Evolutionary conservation across 148 eudicot genomes (phyloP).

Genomic region (Tetragonia tetragonoides): DNA sequence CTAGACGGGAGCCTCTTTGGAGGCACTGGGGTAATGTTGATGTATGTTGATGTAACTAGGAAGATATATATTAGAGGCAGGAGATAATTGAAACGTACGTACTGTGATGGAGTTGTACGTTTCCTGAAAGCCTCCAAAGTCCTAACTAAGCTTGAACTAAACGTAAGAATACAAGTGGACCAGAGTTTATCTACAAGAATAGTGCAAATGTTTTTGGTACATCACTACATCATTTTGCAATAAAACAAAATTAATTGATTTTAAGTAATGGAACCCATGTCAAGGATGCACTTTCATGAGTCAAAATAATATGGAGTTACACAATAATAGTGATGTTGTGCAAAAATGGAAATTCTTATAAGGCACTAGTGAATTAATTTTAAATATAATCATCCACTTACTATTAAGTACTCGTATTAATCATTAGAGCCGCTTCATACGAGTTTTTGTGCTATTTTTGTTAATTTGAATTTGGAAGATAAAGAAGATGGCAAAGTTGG

Average conservation of each 20-base stretch:
- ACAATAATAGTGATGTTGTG: too few species aligned
- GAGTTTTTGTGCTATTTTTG: too few species aligned
- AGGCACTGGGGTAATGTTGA: too few species aligned
- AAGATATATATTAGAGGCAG: neutral
- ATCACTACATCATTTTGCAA: neutral
- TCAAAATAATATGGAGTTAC: too few species aligned
- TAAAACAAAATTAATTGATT: neutral
- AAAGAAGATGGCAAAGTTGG: neutral
- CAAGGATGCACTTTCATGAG: slow-evolving; percentile 7
- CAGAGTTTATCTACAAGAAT: slow-evolving; percentile 4
- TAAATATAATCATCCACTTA: too few species aligned
- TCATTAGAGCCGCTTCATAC: too few species aligned
- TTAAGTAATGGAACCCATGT: slow-evolving; percentile 20
- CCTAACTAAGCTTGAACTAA: neutral
- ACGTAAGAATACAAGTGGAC: slow-evolving; percentile 12
- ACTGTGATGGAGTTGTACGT: neutral
- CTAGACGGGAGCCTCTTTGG: too few species aligned
- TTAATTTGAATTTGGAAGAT: neutral
- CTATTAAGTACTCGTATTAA: too few species aligned
- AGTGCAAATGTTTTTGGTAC: slow-evolving; percentile 10
- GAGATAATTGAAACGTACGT: neutral
- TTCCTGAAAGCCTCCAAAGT: neutral
- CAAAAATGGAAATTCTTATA: too few species aligned
- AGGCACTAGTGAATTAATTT: too few species aligned
- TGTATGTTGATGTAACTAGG: too few species aligned